These are phyloP conservation scores for Phyllosticta ampelicida DNA, from an alignment of 2,329 filamentous ascomycete genomes.

Conservation along the genomic window DNA sequence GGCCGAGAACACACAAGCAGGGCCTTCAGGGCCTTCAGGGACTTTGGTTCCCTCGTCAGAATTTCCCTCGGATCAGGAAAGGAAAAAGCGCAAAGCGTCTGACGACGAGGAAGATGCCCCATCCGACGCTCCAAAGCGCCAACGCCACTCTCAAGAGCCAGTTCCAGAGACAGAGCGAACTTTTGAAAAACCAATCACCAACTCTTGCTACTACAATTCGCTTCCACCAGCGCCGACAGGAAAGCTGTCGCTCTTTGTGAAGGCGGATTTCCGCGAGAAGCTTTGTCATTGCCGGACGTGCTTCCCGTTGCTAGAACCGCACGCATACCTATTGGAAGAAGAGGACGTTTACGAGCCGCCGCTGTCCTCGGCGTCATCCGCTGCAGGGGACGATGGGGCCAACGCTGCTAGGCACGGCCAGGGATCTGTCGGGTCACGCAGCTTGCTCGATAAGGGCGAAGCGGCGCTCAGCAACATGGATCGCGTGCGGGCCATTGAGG, in stretches of 20 bases:
- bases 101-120: conserved; percentile 17
- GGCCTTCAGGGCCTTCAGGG: too few species aligned
- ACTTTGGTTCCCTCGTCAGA: not conserved
- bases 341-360: conserved; percentile 92
- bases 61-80: conserved; percentile 11
- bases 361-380: conserved; percentile 45
- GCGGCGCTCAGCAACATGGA: conserved; percentile 86
- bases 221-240: conserved; percentile 37
- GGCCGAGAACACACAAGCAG: not conserved
- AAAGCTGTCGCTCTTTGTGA: conserved; percentile 73
- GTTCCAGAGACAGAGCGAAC: not conserved
- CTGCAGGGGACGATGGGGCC: conserved; percentile 39
- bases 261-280: conserved; percentile 64
- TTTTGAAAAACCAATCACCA: not conserved
- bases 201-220: conserved; percentile 18
- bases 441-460: conserved; percentile 82
- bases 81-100: conserved; percentile 37
- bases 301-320: conserved; percentile 58
- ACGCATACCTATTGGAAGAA: conserved; percentile 81
- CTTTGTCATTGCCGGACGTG: conserved; percentile 78
- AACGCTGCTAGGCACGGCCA: conserved; percentile 40
- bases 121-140: conserved; percentile 3
- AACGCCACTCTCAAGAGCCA: conserved; percentile 9
- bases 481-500: conserved; percentile 81
- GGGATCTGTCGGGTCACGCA: conserved; percentile 58